phyloP scores from a whole-genome alignment of 2,329 filamentous ascomycete species.

The Diaporthe capsici region DNA sequence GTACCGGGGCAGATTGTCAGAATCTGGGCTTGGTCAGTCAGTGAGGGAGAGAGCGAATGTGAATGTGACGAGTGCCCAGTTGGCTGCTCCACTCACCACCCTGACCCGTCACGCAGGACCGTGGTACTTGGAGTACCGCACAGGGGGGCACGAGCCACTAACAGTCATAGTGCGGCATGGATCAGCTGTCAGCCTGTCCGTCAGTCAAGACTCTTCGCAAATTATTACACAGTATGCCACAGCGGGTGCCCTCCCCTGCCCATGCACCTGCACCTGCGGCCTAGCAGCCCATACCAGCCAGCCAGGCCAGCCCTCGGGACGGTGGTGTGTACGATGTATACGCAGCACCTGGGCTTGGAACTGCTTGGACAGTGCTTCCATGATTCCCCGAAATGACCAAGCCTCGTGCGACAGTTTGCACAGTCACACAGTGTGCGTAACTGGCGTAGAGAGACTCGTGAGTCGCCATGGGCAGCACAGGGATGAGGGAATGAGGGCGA shows the following conservation, averaged over 20 bases:
- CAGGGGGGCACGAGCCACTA: slow-evolving; percentile 17
- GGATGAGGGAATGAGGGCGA: neutral
- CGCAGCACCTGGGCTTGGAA: slow-evolving; percentile 1
- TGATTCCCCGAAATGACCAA: slow-evolving; percentile 33
- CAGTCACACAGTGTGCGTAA: slow-evolving; percentile 1
- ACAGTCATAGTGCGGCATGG: slow-evolving; percentile 16
- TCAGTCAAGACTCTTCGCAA: slow-evolving; percentile 20
- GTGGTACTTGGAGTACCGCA: neutral
- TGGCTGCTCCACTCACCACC: slow-evolving; percentile 13
- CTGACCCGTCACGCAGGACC: slow-evolving; percentile 26
- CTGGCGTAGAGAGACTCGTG: neutral
- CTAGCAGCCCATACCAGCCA: slow-evolving; percentile 3
- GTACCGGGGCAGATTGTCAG: neutral
- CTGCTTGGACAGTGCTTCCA: neutral
- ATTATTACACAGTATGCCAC: slow-evolving; percentile 16
- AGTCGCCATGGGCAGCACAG: neutral
- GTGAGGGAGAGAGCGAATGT: neutral
- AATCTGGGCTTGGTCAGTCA: neutral
- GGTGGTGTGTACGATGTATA: slow-evolving; percentile 6
- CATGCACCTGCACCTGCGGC: slow-evolving; percentile 23
- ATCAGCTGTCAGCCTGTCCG: slow-evolving; percentile 24
- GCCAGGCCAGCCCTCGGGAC: neutral
- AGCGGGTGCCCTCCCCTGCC: neutral
- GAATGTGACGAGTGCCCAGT: slow-evolving; percentile 21
- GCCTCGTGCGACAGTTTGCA: slow-evolving; percentile 10